Evolutionary conservation across 2,329 filamentous ascomycete genomes (phyloP), one percentile per base, ranked within the genome.

Genomic region (Scedosporium apiospermum): DNA sequence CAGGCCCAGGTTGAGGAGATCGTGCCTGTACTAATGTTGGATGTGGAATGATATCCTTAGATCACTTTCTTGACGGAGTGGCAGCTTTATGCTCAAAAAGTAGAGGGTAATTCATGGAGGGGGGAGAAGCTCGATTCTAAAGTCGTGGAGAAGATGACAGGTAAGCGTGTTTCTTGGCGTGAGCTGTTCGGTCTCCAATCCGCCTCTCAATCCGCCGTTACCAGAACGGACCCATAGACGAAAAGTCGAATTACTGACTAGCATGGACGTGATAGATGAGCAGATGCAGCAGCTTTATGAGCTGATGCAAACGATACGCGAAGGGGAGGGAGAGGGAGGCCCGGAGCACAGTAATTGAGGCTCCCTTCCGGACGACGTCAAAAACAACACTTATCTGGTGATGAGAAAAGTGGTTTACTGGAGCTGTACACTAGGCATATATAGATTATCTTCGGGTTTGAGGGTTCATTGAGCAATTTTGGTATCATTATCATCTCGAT

Each of bases 51-150:
- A 3, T n/a, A 30, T 10, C 14, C 60, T 14, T 67, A 96, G 91
- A 91, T 98, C 69, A 95, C 93, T 1, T 99, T 99, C 74, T 80
- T 99, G 68, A 93, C 90, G 0, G 93, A 98, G 74, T 99, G 93
- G 93, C 95, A 99, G 74, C 78, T 91, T 61, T 99, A 98, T 71
- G 93, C 92, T 1, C 93, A 99, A 73, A 88, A 91, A 72, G 78
- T 99, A 16, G 93, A 98, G 71, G 93, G 93, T 0, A 88, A 96
- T 61, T 74, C 82, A 0, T 98, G 95, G 95, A 81, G 83, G 64
- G 93, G 88, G 4, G 69, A 72, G 61, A 70, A 69, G 27, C 63
- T 67, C n/a, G 68, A 70, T 23, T 61, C 65, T 26, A 67, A 68
- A 60, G 71, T 67, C 64, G 64, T 69, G 26, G 70, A 69, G 30